Evolutionary conservation across 805 yeast genomes (phyloP).

Genomic region (Saccharomycodes ludwigii): DNA sequence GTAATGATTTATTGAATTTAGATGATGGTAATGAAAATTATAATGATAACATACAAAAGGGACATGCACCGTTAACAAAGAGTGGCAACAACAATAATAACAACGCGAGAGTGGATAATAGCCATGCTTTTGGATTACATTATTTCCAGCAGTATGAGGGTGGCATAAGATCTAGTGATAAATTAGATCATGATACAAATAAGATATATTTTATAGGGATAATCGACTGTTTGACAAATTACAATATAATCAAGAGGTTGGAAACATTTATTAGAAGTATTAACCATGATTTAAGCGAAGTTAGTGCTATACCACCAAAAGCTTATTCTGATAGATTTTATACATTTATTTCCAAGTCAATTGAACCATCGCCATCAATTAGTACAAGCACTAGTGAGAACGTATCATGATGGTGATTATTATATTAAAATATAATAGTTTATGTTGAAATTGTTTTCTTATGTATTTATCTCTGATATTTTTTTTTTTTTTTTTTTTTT

Average conservation of each 20-base stretch:
- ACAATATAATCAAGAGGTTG: slow-evolving; percentile 56
- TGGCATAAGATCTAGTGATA: slow-evolving; percentile 64
- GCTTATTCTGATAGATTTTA: slow-evolving; percentile 87
- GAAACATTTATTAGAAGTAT: slow-evolving; percentile 82
- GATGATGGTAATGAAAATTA: slow-evolving; percentile 9
- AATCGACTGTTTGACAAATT: slow-evolving; percentile 84
- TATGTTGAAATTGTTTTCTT: too few species aligned
- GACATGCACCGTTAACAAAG: slow-evolving; percentile 30
- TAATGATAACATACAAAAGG: too few species aligned
- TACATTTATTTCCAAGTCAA: slow-evolving; percentile 43
- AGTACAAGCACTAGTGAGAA: slow-evolving; percentile 9
- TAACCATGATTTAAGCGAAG: slow-evolving; percentile 50
- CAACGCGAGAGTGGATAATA: too few species aligned
- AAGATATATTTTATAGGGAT: slow-evolving; percentile 84
- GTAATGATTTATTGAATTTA: slow-evolving; percentile 29
- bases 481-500: too few species aligned
- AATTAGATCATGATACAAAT: slow-evolving; percentile 36
- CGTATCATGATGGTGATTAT: too few species aligned
- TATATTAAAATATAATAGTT: too few species aligned
- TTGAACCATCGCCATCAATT: slow-evolving; percentile 19
- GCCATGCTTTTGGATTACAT: slow-evolving; percentile 15
- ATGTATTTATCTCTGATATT: too few species aligned
- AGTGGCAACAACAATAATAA: slow-evolving; percentile 20
- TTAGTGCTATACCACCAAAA: slow-evolving; percentile 81
- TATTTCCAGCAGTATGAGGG: slow-evolving; percentile 72